Conservation (phyloP, 495 filamentous ascomycete genomes). For the Penicillium samsonianum region DNA sequence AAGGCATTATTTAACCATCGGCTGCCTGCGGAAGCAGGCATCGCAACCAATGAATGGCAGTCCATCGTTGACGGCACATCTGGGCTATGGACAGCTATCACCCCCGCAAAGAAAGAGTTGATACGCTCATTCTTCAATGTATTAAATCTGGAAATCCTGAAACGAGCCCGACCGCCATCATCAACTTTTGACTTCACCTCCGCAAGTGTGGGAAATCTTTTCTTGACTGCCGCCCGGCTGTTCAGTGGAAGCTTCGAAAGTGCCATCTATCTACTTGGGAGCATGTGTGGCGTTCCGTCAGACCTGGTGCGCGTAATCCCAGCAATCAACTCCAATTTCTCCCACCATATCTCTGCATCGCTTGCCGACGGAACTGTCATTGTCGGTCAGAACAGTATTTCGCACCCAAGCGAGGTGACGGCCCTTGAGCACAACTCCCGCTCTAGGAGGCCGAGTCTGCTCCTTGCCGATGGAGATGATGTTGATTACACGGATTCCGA, state of each 20-base stretch:
- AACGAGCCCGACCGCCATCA: constrained; percentile 71
- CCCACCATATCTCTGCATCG: constrained; percentile 87
- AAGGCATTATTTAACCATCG: constrained; percentile 85
- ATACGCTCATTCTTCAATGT: constrained; percentile 88
- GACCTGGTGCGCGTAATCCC: constrained; percentile 74
- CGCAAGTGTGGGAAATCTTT: constrained; percentile 91
- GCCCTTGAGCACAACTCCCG: constrained; percentile 45
- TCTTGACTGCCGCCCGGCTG: constrained; percentile 79
- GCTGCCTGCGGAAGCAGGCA: constrained; percentile 54
- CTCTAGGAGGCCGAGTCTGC: constrained; percentile 39
- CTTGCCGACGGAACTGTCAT: constrained; percentile 77
- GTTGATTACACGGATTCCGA: constrained; percentile 71
- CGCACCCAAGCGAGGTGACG: constrained; percentile 68
- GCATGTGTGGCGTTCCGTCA: constrained; percentile 75
- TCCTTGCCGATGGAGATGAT: constrained; percentile 48
- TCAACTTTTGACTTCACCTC: constrained; percentile 85
- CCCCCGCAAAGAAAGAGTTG: constrained; percentile 83
- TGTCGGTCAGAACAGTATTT: constrained; percentile 89
- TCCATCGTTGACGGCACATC: constrained; percentile 83
- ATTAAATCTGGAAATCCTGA: constrained; percentile 88
- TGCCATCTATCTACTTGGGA: constrained; percentile 77
- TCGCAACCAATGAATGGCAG: constrained; percentile 69
- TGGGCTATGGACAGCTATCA: constrained; percentile 70
- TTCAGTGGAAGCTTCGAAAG: constrained; percentile 81
- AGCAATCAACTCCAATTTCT: constrained; percentile 90